Conservation (phyloP, 306 rosid species). For the Vachellia pachyceras region DNA sequence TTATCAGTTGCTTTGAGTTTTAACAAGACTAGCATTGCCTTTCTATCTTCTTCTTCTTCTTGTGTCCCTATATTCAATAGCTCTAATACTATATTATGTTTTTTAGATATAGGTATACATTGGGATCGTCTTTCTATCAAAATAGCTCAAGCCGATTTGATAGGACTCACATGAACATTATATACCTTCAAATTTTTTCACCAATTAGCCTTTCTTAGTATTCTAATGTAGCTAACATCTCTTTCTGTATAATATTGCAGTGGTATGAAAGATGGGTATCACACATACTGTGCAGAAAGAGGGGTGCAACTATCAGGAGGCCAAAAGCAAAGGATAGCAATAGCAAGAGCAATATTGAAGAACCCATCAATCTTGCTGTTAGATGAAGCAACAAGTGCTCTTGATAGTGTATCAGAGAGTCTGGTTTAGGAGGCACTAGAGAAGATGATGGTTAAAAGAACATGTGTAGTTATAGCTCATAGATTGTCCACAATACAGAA, state of each 20-base stretch:
- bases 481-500: conserved; percentile 75
- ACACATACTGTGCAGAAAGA: conserved; percentile 78
- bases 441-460: conserved; percentile 81
- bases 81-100: too few species aligned
- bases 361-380: conserved; percentile 71
- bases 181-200: too few species aligned
- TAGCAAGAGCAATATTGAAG: conserved; percentile 78
- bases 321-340: conserved; percentile 83
- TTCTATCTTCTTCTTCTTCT: background rate
- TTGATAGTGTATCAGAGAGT: conserved; percentile 74
- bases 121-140: background rate
- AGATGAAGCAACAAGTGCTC: conserved; percentile 89
- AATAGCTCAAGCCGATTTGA: background rate
- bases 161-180: background rate
- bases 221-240: background rate
- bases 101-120: background rate
- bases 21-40: background rate
- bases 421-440: conserved; percentile 77
- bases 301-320: conserved; percentile 89
- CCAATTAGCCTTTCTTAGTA: background rate
- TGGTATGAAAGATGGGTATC: conserved; percentile 73
- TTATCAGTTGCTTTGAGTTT: background rate
- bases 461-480: conserved; percentile 77
- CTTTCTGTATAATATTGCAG: conserved; percentile 42
- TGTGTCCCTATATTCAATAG: background rate